Conservation (phyloP, 148 eudicot species). For the Arbutus unedo region DNA sequence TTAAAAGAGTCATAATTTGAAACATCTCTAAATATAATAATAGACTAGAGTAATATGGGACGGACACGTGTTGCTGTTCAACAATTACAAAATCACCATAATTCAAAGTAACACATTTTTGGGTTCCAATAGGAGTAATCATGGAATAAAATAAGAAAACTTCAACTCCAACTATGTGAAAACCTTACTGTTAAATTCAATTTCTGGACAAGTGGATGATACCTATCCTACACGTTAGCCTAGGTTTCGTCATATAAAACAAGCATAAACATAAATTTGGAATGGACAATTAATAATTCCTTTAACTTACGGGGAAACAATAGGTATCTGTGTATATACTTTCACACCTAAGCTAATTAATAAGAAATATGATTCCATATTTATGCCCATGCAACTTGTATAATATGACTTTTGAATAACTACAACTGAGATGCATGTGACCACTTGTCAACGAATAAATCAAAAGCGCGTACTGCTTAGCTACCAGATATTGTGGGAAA, state of each 20-base stretch:
- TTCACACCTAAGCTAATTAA: neutral
- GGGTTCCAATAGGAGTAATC: no score
- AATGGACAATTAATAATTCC: neutral
- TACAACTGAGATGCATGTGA: neutral
- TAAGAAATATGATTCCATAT: neutral
- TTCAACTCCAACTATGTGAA: neutral
- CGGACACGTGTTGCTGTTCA: no score
- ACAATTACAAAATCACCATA: no score
- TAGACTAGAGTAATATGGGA: no score
- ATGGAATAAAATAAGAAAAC: neutral
- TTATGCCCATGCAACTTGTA: neutral
- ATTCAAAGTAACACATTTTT: no score
- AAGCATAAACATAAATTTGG: neutral
- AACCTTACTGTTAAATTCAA: neutral
- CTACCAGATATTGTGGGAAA: neutral
- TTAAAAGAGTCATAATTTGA: no score
- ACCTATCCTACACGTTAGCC: neutral
- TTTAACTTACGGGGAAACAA: neutral
- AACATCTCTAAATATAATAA: no score
- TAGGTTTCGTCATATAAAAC: neutral
- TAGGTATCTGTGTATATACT: neutral
- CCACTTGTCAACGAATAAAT: slow-evolving; percentile 1
- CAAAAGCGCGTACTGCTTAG: neutral
- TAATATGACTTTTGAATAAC: neutral
- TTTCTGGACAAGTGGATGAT: neutral